Evolutionary conservation across 1,284 basidiomycete genomes (phyloP).

Genomic region (Tremellales sp.): DNA sequence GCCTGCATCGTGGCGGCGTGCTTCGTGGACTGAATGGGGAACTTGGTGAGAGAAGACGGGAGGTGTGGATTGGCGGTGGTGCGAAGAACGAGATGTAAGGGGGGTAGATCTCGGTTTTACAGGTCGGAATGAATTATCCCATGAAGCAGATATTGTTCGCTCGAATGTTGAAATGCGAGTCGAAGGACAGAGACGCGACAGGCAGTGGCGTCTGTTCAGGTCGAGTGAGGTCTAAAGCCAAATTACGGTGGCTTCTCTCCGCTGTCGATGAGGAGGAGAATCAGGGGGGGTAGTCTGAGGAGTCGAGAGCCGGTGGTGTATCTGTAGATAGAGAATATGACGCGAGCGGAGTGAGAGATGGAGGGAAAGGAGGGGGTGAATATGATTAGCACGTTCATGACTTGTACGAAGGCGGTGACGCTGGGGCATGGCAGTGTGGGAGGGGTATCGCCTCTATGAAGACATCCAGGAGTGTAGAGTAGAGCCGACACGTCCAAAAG

Average conservation of each 20-base stretch:
- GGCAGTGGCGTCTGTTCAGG: neutral
- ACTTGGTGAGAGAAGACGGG: neutral
- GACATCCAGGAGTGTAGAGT: too few species aligned
- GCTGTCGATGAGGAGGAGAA: conserved; percentile 41
- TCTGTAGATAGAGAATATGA: conserved; percentile 17
- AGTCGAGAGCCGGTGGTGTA: conserved; percentile 33
- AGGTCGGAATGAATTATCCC: conserved; percentile 19
- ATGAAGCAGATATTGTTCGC: conserved; percentile 13
- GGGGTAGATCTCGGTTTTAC: neutral
- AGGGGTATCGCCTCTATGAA: too few species aligned
- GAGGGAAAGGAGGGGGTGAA: neutral
- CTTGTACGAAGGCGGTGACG: too few species aligned
- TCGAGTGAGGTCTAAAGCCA: conserved; percentile 14
- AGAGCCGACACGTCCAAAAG: too few species aligned
- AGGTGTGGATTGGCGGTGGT: conserved; percentile 1
- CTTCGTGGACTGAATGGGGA: neutral
- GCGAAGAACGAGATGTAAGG: neutral
- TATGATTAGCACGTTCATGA: too few species aligned
- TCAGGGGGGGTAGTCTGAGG: conserved; percentile 41
- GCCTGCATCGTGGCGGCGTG: conserved; percentile 40
- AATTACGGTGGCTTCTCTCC: conserved; percentile 48
- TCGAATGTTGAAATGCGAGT: neutral
- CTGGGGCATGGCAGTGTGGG: too few species aligned
- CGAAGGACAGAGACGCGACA: conserved; percentile 2
- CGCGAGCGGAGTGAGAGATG: neutral